These are phyloP conservation scores for Paecilomyces niveus DNA, from an alignment of 2,329 filamentous ascomycete genomes.

Conservation along the genomic window DNA sequence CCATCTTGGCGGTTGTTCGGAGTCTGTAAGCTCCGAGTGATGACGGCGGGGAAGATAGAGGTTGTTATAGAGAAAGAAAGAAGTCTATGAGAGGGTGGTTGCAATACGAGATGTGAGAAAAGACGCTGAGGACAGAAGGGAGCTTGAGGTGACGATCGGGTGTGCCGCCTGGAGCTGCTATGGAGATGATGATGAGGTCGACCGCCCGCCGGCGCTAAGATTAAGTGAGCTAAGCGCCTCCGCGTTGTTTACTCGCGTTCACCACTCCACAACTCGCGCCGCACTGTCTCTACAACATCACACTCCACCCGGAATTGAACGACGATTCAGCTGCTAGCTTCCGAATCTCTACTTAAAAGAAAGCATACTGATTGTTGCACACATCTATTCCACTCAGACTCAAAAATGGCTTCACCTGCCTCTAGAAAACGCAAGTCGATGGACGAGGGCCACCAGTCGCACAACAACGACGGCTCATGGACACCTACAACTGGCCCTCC, in stretches of 20 bases:
- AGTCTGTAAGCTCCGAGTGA: conserved; percentile 5
- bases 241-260: conserved; percentile 1
- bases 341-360: background rate
- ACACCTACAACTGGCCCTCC: conserved; percentile 51
- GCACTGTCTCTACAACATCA: background rate
- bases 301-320: background rate
- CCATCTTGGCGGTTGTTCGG: conserved; percentile 62
- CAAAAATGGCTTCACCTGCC: conserved; percentile 28
- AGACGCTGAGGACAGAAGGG: background rate
- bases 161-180: background rate
- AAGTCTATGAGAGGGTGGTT: background rate
- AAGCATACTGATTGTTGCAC: background rate
- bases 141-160: background rate
- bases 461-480: conserved; percentile 42
- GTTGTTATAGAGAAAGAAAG: background rate
- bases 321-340: background rate
- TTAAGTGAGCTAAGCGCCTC: background rate
- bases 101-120: background rate
- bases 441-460: conserved; percentile 22
- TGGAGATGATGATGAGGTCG: background rate
- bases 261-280: background rate
- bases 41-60: conserved; percentile 2
- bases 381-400: background rate
- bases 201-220: background rate
- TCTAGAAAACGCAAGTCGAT: conserved; percentile 34